Conservation (phyloP, 306 rosid genomes). For the Acacia crassicarpa region DNA sequence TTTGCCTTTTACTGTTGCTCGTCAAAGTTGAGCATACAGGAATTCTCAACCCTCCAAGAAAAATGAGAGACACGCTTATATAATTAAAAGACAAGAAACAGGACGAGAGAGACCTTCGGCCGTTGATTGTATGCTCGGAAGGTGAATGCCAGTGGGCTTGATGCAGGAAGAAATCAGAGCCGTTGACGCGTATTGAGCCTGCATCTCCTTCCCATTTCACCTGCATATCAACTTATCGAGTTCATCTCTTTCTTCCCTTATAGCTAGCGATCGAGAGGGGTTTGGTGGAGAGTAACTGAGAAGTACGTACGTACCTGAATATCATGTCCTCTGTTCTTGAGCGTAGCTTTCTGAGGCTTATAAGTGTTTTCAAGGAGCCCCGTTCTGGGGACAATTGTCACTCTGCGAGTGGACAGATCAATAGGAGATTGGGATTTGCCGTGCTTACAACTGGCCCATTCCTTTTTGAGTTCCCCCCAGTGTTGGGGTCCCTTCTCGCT, state of each 20-base stretch:
- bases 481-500: slow-evolving; percentile 54
- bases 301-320: slow-evolving; percentile 44
- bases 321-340: slow-evolving; percentile 73
- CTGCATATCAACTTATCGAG: slow-evolving; percentile 24
- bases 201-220: slow-evolving; percentile 56
- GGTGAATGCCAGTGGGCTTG: slow-evolving; percentile 87
- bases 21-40: not conserved
- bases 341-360: slow-evolving; percentile 46
- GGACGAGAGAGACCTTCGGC: slow-evolving; percentile 45
- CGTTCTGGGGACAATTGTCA: slow-evolving; percentile 39
- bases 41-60: not conserved
- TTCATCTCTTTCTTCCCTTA: not conserved
- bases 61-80: not conserved
- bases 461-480: slow-evolving; percentile 64
- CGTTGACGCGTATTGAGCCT: slow-evolving; percentile 55
- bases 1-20: not conserved
- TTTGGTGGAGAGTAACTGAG: not conserved
- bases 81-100: not conserved
- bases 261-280: not conserved
- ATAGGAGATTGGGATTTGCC: slow-evolving; percentile 75
- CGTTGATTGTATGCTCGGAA: slow-evolving; percentile 75
- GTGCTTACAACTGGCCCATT: slow-evolving; percentile 55
- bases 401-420: slow-evolving; percentile 48
- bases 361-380: slow-evolving; percentile 41
- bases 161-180: slow-evolving; percentile 50